Conservation (phyloP, 2,329 filamentous ascomycete species). For the Talaromyces sp. region DNA sequence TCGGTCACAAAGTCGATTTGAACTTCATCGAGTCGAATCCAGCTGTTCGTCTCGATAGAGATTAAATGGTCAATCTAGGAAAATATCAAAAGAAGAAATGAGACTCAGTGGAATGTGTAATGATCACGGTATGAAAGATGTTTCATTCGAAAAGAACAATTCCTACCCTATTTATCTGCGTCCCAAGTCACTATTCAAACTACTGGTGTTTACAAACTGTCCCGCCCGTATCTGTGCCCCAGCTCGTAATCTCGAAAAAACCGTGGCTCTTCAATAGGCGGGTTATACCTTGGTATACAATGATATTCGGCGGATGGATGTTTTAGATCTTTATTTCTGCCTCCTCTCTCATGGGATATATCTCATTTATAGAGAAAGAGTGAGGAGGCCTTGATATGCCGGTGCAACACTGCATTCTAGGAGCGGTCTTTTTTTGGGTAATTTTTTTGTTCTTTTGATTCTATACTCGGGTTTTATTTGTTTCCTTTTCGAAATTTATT, state of each 20-base stretch:
- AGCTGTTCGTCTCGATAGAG: constrained; percentile 83
- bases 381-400: constrained; percentile 48
- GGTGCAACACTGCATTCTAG: constrained; percentile 17
- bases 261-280: constrained; percentile 63
- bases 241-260: constrained; percentile 51
- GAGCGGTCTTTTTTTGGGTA: not conserved
- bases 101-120: constrained; percentile 4
- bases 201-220: constrained; percentile 40
- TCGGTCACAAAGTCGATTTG: constrained; percentile 94
- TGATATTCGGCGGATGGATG: constrained; percentile 38
- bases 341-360: constrained; percentile 42
- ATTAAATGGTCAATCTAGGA: constrained; percentile 46
- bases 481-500: not conserved
- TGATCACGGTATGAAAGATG: not conserved
- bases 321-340: constrained; percentile 33
- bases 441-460: constrained; percentile 3
- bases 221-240: constrained; percentile 66
- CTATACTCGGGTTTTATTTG: not conserved
- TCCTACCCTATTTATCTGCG: not conserved
- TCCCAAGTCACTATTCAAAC: not conserved
- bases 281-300: constrained; percentile 19
- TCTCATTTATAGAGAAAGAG: constrained; percentile 23
- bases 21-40: constrained; percentile 88
- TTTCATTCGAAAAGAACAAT: constrained; percentile 2
- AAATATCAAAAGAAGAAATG: not conserved